Evolutionary conservation across 176 grass and related monocot species (phyloP).

Genomic region (Carex littledalei): DNA sequence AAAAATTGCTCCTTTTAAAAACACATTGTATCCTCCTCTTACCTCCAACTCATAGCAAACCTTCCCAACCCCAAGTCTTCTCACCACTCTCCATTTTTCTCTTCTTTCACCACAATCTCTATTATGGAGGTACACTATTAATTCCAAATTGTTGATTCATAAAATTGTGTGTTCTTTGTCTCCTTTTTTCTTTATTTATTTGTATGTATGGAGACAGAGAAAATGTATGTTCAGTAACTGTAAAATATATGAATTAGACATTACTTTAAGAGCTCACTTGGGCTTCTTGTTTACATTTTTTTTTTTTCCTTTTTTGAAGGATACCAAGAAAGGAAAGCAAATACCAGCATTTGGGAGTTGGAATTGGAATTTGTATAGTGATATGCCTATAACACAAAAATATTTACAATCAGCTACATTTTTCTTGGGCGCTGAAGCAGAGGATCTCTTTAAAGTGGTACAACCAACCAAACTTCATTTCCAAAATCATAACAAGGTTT

Average conservation of each 20-base stretch:
- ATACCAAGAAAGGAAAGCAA: conserved; percentile 51
- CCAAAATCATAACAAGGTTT: conserved; percentile 49
- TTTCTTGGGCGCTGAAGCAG: conserved; percentile 49
- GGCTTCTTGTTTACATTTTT: not conserved
- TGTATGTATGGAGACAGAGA: not conserved
- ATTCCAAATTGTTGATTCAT: not conserved
- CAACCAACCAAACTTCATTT: conserved; percentile 33
- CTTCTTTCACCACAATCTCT: not conserved
- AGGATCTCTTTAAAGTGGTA: conserved; percentile 77
- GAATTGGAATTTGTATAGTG: conserved; percentile 67
- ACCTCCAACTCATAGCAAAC: not conserved
- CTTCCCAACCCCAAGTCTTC: not conserved
- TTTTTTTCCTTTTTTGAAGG: conserved; percentile 1
- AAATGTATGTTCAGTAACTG: not conserved
- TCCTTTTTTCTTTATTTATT: not conserved
- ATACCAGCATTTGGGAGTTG: conserved; percentile 54
- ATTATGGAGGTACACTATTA: not conserved
- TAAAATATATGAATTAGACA: not conserved
- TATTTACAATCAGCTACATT: conserved; percentile 64
- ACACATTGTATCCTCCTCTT: not conserved
- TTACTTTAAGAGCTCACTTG: not conserved
- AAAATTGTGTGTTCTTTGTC: not conserved
- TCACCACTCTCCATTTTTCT: not conserved
- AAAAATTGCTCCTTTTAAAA: not conserved
- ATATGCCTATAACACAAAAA: conserved; percentile 56